Percentiles rank a stretch among this genome's conserved stretches.
Evolutionary conservation across 306 rosid genomes (phyloP).

Genomic region (Senna siamea): DNA sequence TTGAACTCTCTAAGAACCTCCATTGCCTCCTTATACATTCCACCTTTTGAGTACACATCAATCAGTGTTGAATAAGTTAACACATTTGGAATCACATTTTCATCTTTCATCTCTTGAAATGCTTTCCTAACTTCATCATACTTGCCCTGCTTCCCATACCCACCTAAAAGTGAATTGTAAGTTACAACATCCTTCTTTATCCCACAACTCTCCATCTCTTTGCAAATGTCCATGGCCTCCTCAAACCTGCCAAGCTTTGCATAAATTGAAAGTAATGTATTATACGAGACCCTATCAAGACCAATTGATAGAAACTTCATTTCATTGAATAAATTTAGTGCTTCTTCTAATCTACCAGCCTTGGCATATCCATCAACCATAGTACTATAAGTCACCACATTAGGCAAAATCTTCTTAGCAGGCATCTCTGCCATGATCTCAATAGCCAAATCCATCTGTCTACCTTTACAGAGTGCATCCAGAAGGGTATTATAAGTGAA

Average conservation of each 20-base stretch:
- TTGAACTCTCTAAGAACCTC: conserved; percentile 69
- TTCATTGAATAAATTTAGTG: conserved; percentile 63
- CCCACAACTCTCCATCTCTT: conserved; percentile 85
- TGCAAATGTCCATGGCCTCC: conserved; percentile 60
- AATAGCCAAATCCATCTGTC: conserved; percentile 79
- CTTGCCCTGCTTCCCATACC: conserved; percentile 83
- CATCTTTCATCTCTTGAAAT: conserved; percentile 67
- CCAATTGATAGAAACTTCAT: conserved; percentile 67
- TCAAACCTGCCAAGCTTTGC: conserved; percentile 85
- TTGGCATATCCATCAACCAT: conserved; percentile 92
- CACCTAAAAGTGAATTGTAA: conserved; percentile 83
- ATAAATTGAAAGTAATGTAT: conserved; percentile 76
- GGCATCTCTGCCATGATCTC: conserved; percentile 76
- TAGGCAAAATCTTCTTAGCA: conserved; percentile 62
- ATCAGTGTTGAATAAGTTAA: conserved; percentile 88
- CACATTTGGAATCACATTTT: conserved; percentile 57
- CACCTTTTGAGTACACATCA: conserved; percentile 80
- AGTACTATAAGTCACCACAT: conserved; percentile 86
- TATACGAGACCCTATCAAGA: conserved; percentile 82
- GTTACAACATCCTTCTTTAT: conserved; percentile 72
- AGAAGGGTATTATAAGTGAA: conserved; percentile 82
- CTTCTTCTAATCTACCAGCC: conserved; percentile 78
- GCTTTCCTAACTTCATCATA: conserved; percentile 59
- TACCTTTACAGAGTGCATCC: conserved; percentile 88
- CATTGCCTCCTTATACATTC: conserved; percentile 75